phyloP scores from a whole-genome alignment of 176 grass and related monocot genomes.

The Miscanthus lutarioriparius region DNA sequence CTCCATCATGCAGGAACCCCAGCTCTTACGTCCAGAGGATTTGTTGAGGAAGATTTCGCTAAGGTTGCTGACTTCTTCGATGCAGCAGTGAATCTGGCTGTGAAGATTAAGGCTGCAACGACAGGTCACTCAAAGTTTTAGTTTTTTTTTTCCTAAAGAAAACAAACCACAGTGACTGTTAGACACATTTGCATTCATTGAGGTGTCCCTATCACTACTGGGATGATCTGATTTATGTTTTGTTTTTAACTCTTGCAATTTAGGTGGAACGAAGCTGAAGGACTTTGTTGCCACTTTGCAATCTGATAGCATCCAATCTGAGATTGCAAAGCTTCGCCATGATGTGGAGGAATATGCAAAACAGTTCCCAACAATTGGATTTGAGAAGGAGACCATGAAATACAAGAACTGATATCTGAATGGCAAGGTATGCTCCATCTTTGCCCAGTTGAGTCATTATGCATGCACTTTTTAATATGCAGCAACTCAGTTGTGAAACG shows the following conservation, averaged over 20 bases:
- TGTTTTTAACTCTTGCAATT: conserved; percentile 37
- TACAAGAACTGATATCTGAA: conserved; percentile 66
- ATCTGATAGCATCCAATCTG: conserved; percentile 74
- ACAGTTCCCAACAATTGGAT: conserved; percentile 98
- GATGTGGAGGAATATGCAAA: conserved; percentile 96
- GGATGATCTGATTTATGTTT: conserved; percentile 23
- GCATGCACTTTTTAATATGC: conserved; percentile 11
- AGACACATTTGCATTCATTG: neutral
- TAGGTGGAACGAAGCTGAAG: conserved; percentile 87
- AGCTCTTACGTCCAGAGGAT: conserved; percentile 96
- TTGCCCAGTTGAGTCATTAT: neutral
- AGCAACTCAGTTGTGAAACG: neutral
- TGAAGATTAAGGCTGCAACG: conserved; percentile 81
- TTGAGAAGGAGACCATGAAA: conserved; percentile 99
- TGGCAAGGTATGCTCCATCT: conserved; percentile 27
- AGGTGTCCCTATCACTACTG: neutral
- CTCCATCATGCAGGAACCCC: conserved; percentile 74
- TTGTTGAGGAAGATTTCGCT: conserved; percentile 93
- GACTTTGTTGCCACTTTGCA: conserved; percentile 90
- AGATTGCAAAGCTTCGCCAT: conserved; percentile 84
- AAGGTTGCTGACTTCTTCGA: conserved; percentile 97
- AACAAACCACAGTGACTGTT: neutral
- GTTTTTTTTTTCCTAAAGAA: neutral
- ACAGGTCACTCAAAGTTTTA: conserved; percentile 51
- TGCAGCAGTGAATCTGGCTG: conserved; percentile 69